Percentiles rank a stretch among this genome's conserved stretches.
These are phyloP conservation scores for Canariomyces notabilis DNA, from an alignment of 2,329 filamentous ascomycete genomes.

Conservation along the genomic window DNA sequence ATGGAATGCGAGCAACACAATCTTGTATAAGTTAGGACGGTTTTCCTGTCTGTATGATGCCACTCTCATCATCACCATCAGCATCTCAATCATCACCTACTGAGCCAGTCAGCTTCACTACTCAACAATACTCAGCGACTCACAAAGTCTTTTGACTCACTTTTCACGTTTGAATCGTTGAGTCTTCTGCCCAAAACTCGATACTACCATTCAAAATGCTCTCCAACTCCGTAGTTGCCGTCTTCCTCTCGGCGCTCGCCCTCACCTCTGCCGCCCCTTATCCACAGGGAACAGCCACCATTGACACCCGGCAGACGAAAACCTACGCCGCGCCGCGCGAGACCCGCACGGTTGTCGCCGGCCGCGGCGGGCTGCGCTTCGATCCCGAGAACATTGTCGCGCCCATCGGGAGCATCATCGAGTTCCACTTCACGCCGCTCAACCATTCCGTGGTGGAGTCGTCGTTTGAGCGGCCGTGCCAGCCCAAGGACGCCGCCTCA, in stretches of 20 bases:
- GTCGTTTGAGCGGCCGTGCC: conserved; percentile 31
- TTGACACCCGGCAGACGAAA: conserved; percentile 19
- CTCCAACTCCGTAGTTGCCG: not conserved
- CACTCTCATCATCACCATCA: not conserved
- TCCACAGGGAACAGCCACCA: conserved; percentile 31
- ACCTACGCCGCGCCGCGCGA: conserved; percentile 35
- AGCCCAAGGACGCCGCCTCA: conserved; percentile 33
- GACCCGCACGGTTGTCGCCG: conserved; percentile 44
- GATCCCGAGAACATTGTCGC: conserved; percentile 47
- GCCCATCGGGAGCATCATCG: conserved; percentile 43
- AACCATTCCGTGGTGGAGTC: conserved; percentile 46
- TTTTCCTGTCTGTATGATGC: not conserved
- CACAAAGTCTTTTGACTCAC: not conserved
- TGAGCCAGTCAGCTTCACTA: not conserved
- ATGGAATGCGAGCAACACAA: not conserved
- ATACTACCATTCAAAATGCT: no score
- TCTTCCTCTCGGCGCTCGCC: conserved; percentile 7
- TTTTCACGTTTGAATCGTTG: no score
- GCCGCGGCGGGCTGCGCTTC: conserved; percentile 43
- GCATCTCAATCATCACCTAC: not conserved
- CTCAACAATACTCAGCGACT: not conserved
- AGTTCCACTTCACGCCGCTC: conserved; percentile 49
- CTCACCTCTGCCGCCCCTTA: conserved; percentile 27
- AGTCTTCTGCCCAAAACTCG: no score
- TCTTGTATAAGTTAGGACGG: not conserved